phyloP scores from a whole-genome alignment of 192 early-diverging fungal species.

The Phlyctochytrium bullatum region DNA sequence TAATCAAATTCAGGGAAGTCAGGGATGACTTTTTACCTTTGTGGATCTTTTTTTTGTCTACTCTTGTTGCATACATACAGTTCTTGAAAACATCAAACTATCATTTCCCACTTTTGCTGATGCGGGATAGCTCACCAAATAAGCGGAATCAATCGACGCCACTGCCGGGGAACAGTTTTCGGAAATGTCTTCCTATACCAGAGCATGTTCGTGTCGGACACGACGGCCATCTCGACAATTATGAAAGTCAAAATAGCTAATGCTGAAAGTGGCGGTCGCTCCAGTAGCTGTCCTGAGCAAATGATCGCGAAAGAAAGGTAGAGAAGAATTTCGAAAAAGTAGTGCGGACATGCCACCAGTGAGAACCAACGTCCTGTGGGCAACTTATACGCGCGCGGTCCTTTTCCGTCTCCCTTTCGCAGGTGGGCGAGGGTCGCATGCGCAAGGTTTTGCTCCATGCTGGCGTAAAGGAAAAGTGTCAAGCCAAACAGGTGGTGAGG shows the following conservation, averaged over 20 bases:
- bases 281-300: background rate
- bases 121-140: too few relatives aligned
- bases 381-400: slow-evolving; percentile 16
- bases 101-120: too few relatives aligned
- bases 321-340: slow-evolving; percentile 23
- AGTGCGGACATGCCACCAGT: slow-evolving; percentile 39
- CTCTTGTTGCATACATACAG: background rate
- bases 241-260: background rate
- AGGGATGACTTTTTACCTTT: background rate
- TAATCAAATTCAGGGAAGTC: too few relatives aligned
- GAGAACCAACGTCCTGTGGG: slow-evolving; percentile 27
- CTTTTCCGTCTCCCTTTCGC: background rate
- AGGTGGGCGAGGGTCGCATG: slow-evolving; percentile 24
- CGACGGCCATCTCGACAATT: slow-evolving; percentile 4
- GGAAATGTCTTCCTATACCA: slow-evolving; percentile 13
- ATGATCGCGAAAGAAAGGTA: background rate
- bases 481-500: slow-evolving; percentile 16
- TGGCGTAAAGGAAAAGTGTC: slow-evolving; percentile 22
- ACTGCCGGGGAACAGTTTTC: background rate
- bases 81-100: background rate
- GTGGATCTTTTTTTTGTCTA: background rate
- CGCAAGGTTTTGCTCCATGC: slow-evolving; percentile 16
- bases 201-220: background rate
- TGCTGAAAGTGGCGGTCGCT: background rate
- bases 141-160: background rate